These are phyloP conservation scores for Byssoonygena ceratinophila DNA, from an alignment of 2,329 filamentous ascomycete species.

Conservation along the genomic window DNA sequence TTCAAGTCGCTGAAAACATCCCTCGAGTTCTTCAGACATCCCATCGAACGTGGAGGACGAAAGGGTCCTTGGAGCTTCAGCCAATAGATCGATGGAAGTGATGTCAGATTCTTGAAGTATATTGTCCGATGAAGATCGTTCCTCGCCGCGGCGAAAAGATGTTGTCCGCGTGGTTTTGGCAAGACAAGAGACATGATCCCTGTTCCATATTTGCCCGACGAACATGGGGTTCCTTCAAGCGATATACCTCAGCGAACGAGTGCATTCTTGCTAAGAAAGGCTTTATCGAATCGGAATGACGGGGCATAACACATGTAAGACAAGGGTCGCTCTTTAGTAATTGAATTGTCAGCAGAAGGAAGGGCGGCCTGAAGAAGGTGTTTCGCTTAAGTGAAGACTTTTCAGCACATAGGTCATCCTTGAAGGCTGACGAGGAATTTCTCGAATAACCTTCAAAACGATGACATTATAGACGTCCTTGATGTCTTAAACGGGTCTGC, in stretches of 20 bases:
- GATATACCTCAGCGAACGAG: neutral
- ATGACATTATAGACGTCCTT: neutral
- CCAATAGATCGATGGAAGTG: neutral
- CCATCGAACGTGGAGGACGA: neutral
- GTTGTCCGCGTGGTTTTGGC: neutral
- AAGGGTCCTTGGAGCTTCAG: neutral
- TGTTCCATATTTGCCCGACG: constrained; percentile 2
- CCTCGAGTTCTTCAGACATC: neutral
- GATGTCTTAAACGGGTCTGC: neutral
- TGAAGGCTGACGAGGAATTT: neutral
- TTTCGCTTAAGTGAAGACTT: neutral
- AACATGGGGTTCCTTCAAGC: neutral
- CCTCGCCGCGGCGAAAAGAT: neutral
- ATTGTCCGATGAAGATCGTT: constrained; percentile 5
- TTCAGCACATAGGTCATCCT: neutral
- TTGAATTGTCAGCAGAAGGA: constrained; percentile 1
- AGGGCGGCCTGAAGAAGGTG: neutral
- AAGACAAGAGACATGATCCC: neutral
- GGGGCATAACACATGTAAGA: constrained; percentile 8
- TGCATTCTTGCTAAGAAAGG: neutral
- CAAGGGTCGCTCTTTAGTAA: constrained; percentile 1
- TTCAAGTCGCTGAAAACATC: neutral
- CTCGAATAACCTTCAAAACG: neutral
- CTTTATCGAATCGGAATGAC: constrained; percentile 7
- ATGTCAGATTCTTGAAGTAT: neutral